Evolutionary conservation across 2,329 filamentous ascomycete species (phyloP).

Genomic region (Phoma herbarum): DNA sequence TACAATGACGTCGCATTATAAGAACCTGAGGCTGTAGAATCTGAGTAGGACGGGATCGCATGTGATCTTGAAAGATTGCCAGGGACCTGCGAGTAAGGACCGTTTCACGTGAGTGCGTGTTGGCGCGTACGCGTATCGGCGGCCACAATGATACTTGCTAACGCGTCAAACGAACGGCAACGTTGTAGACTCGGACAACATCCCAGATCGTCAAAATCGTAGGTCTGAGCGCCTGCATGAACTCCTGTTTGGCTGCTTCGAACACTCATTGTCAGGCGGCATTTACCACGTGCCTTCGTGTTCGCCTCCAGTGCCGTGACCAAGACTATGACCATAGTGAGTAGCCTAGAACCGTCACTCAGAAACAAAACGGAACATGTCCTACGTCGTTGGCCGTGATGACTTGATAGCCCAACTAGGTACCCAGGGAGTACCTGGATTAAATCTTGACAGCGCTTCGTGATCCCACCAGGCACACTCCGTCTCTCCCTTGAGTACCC

Average conservation of each 20-base stretch:
- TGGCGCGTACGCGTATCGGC: background rate
- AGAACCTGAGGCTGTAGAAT: background rate
- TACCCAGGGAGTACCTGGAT: constrained; percentile 5
- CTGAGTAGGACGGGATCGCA: background rate
- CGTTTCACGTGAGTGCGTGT: constrained; percentile 6
- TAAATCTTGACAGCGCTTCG: background rate
- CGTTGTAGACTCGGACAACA: constrained; percentile 16
- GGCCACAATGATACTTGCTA: background rate
- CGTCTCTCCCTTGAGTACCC: constrained; percentile 7
- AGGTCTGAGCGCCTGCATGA: background rate
- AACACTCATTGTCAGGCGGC: constrained; percentile 3
- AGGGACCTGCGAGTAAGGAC: background rate
- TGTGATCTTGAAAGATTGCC: background rate
- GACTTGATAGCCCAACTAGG: constrained; percentile 5
- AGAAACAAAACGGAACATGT: background rate
- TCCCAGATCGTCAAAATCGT: constrained; percentile 1
- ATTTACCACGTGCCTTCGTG: constrained; percentile 1
- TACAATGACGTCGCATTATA: background rate
- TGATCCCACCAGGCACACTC: constrained; percentile 13
- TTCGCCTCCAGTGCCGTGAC: background rate
- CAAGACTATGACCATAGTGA: background rate
- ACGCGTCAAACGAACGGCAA: constrained; percentile 7
- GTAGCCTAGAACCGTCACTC: background rate
- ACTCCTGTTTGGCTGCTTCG: background rate
- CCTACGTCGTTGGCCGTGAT: constrained; percentile 4